These are phyloP conservation scores for Dothideomycetidae sp. DNA, from an alignment of 2,329 filamentous ascomycete species.

Conservation along the genomic window DNA sequence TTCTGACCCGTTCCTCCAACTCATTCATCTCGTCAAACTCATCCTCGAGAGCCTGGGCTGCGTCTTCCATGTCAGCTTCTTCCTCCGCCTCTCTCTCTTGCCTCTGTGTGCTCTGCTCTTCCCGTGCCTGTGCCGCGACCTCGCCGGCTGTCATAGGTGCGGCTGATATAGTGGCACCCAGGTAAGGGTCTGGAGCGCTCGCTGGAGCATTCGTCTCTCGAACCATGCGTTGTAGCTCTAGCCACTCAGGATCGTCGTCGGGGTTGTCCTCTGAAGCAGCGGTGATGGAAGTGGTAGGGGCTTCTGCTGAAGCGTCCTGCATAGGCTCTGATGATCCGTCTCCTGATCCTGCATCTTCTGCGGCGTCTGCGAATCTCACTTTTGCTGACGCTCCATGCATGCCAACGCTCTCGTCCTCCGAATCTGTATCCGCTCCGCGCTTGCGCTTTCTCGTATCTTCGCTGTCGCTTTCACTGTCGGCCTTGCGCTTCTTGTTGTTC, in stretches of 20 bases:
- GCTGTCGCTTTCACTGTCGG: conserved; percentile 16
- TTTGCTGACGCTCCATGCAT: neutral
- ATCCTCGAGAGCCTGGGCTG: conserved; percentile 29
- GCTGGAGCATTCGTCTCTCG: conserved; percentile 18
- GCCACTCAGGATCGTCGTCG: conserved; percentile 65
- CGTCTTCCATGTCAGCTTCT: conserved; percentile 28
- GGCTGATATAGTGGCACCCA: conserved; percentile 30
- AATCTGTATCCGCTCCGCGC: conserved; percentile 7
- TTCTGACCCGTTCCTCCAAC: conserved; percentile 31
- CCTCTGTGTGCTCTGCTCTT: conserved; percentile 31
- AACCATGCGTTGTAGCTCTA: conserved; percentile 68
- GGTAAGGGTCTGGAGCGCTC: conserved; percentile 15
- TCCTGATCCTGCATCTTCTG: neutral
- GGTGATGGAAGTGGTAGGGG: neutral
- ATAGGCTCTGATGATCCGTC: neutral
- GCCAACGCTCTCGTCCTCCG: conserved; percentile 15
- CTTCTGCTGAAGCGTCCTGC: conserved; percentile 8
- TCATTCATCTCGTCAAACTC: conserved; percentile 39
- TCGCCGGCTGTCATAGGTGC: conserved; percentile 34
- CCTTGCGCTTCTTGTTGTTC: conserved; percentile 35
- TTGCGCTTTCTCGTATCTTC: conserved; percentile 13
- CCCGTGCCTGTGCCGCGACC: conserved; percentile 30
- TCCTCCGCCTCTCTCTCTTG: conserved; percentile 30
- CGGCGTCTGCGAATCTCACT: neutral
- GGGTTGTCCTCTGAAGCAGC: conserved; percentile 28